Conservation (phyloP, 2,329 filamentous ascomycete genomes). For the Venturia oleaginea region DNA sequence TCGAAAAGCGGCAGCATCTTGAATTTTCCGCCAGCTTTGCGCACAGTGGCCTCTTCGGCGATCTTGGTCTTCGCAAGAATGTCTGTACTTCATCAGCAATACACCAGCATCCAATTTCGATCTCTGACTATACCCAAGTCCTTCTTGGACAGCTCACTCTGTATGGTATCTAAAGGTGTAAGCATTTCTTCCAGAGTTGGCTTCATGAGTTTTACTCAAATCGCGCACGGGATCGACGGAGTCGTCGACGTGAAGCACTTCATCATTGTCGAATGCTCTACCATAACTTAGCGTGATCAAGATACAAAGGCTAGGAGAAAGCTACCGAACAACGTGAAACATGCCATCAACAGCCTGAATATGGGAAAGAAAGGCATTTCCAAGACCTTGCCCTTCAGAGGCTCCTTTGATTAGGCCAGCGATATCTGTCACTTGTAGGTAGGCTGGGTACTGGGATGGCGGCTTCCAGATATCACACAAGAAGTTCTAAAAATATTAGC, state of each 20-base stretch:
- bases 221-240: slow-evolving; percentile 38
- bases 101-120: background rate
- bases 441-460: slow-evolving; percentile 37
- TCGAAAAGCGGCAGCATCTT: background rate
- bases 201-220: slow-evolving; percentile 32
- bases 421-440: slow-evolving; percentile 39
- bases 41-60: background rate
- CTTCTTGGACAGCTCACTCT: background rate
- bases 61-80: background rate
- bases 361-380: slow-evolving; percentile 38
- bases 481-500: slow-evolving; percentile 28
- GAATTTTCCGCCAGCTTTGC: background rate
- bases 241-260: slow-evolving; percentile 40
- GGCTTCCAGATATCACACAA: slow-evolving; percentile 39
- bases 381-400: slow-evolving; percentile 36
- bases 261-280: slow-evolving; percentile 37
- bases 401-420: slow-evolving; percentile 39
- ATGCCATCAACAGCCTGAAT: slow-evolving; percentile 40
- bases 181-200: slow-evolving; percentile 16
- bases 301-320: background rate
- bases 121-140: background rate
- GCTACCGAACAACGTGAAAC: slow-evolving; percentile 33
- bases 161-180: background rate
- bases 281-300: background rate
- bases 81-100: background rate